These are phyloP conservation scores for Centella asiatica DNA, from an alignment of 129 eudicot genomes.

Conservation along the genomic window DNA sequence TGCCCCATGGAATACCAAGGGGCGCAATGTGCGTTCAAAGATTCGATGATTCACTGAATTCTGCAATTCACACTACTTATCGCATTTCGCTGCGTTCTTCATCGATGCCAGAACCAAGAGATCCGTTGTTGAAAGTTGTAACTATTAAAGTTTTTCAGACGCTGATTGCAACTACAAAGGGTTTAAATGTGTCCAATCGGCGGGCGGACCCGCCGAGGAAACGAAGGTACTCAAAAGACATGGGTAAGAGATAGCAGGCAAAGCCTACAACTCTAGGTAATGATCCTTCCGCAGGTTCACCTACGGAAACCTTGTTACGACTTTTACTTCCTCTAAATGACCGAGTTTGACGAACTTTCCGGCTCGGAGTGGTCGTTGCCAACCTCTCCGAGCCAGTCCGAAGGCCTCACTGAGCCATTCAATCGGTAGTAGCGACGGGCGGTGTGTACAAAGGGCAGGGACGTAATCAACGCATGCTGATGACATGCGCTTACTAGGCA, in stretches of 20 bases:
- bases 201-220: background rate
- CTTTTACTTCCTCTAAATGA: background rate
- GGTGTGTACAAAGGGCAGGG: no score
- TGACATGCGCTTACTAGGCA: background rate
- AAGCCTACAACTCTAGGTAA: no score
- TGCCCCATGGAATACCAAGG: background rate
- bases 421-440: no score
- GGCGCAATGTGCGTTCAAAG: background rate
- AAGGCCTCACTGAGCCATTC: background rate
- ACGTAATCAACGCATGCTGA: no score
- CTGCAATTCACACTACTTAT: background rate
- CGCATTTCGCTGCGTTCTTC: background rate
- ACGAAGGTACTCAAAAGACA: no score
- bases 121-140: background rate
- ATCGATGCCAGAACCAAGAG: background rate
- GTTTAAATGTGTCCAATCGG: no score
- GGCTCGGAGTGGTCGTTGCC: background rate
- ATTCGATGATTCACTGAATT: no score
- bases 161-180: no score
- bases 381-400: background rate
- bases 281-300: no score
- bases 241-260: no score
- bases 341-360: background rate
- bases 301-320: no score
- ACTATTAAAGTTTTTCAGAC: no score